Evolutionary conservation across 306 rosid genomes (phyloP), one percentile per base, ranked within the genome.

Genomic region (Pachyrhizus erosus): DNA sequence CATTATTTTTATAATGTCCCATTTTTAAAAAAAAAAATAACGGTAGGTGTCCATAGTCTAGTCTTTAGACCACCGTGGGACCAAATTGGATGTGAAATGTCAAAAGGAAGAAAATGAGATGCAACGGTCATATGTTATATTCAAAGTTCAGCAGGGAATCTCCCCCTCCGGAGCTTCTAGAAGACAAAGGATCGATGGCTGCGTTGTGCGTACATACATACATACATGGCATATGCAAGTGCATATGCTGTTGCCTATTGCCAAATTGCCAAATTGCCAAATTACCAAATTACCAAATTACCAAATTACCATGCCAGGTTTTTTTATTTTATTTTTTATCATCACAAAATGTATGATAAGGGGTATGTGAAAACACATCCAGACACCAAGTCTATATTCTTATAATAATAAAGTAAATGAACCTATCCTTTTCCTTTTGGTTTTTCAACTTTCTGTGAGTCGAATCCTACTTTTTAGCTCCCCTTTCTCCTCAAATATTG

Each of bases 131-230:
- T 3, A 34, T 5, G 6, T 3, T 3, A 27, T 34, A 23, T 77
- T 66, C 40, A 78, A 67, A 34, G 27, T 78, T 67, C 26, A 49
- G 48, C 39, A 49, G 42, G 11, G 66, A 65, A 78, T 62, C 24
- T 11, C 17, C 24, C 6, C 17, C 61, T 18, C 14, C 48, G 48
- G 48, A 42, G 43, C 27, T 67, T 79, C 83, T 52, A 17, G 82
- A 67, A 66, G 13, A 24, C 23, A 65, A 27, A 29, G 23, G 62
- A 42, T 14, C 13, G 62, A 9, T 71, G 61, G 39, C 39, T 34
- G 39, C 39, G 39, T 34, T 0, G 39, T 34, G 39, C 39, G n/a
- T 5, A 5, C 39, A 5, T 7, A 5, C 5, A 4, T 4, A 34
- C 39, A 34, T 34, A 34, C 39, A 34, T 34, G 1, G 27, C 61